Base-by-base conservation (phyloP, 1,284 basidiomycete genomes). In the Coriolopsis trogii region DNA sequence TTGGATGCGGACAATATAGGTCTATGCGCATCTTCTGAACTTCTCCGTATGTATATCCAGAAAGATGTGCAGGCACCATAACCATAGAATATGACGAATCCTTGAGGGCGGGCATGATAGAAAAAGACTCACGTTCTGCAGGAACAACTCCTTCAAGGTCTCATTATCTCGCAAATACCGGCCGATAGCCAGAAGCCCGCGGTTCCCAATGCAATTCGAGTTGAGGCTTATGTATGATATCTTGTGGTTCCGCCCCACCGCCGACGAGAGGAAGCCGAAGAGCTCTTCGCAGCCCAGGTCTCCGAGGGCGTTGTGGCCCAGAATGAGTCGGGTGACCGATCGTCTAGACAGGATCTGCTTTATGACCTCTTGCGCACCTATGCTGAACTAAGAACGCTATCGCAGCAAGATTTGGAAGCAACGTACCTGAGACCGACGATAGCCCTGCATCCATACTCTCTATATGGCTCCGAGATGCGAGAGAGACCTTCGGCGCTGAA, bases 171-270 rank as follows among this genome's bases (percentile, higher is more conserved):
- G 65, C 38, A 88, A 51, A 61, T 84, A 87, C 36, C 73, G 65
- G 8, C 76, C 65, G 50, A 87, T 78, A 7, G 79, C 76, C 26
- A 69, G 63, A 20, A 89, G 69, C 0, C 83, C 83, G 38, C 64
- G 63, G 61, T 85, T 77, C 16, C 82, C 78, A 47, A 89, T 78
- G 1, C 62, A 57, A 60, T 82, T 84, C 9, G 73, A 70, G 50
- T 82, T 84, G 49, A 89, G 65, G 58, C 71, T 75, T 37, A 89
- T 82, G 55, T 85, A 79, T 1, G 68, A 62, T 51, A 89, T 73
- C 44, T 66, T 69, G 62, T 84, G 73, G 48, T 68, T 72, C 41
- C 70, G 68, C 7, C 81, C 84, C 18, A 70, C 58, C 13, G 68
- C 57, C 4, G 83, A 82, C 28, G 70, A 67, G 7, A 89, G 73